Evolutionary conservation across 805 yeast genomes (phyloP), one percentile per base, ranked within the genome.

Genomic region (Isabelozyma rhagii): DNA sequence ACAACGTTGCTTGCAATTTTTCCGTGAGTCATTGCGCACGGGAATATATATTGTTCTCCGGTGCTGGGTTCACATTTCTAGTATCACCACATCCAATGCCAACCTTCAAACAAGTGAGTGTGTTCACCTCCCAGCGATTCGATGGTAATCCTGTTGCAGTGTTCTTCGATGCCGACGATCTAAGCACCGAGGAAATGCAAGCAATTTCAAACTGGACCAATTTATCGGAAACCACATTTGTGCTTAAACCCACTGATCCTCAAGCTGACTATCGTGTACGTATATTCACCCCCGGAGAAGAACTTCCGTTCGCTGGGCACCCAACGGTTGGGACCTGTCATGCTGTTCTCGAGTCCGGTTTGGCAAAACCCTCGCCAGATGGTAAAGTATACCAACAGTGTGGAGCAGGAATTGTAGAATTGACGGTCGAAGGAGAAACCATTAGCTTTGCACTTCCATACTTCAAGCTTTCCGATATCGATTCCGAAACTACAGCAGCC

Each of bases 221-320:
- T 54, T 62, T 82, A 27, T 80, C 85, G 1, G 87, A 82, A 51
- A 79, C 86, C 0, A 77, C 83, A 0, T 82, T 82, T 55, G 64
- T 82, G 8, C 59, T 68, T 43, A 72, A 70, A 27, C 74, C 82
- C 6, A 68, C 76, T 0, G 52, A 52, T 8, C 48, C 59, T 1
- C 56, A 58, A 6, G 80, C 79, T 4, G 79, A 78, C 58, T 82
- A 81, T 60, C 67, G 60, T 47, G 62, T 81, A 5, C 64, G 84
- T 31, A 82, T 82, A 3, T 82, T 80, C 57, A 68, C 78, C 0
- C 78, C 82, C 1, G 52, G 40, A 2, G 40, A 43, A 3, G 86
- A 82, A 55, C 57, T 82, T 21, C 83, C 84, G 7, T 82, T 82
- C 66, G 86, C 87, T 1, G 87, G 87, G 5, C 87, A 82, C 55